These are phyloP conservation scores for Escovopsis sp. DNA, from an alignment of 2,329 filamentous ascomycete species.

Conservation along the genomic window DNA sequence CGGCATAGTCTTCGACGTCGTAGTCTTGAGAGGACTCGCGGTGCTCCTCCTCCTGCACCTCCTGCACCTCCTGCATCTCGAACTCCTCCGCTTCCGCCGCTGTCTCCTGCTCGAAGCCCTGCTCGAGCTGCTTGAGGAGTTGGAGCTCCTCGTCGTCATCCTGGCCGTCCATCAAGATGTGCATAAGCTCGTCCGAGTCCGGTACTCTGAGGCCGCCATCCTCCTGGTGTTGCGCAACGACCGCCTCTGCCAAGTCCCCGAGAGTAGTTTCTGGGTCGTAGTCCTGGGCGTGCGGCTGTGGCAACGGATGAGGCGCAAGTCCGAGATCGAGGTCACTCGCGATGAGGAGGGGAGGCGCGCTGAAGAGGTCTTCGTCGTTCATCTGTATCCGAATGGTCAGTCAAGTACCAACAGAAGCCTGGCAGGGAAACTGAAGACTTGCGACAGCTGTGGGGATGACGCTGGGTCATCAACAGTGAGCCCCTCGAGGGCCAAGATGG, in stretches of 20 bases:
- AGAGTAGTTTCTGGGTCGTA: too few species aligned
- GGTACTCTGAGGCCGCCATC: too few species aligned
- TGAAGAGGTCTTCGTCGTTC: conserved; percentile 6
- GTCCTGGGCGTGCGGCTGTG: too few species aligned
- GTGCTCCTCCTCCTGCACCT: not conserved
- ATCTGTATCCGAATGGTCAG: conserved; percentile 4
- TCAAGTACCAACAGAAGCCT: too few species aligned
- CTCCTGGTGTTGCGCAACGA: not conserved
- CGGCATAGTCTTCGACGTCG: not conserved
- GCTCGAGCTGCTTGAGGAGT: too few species aligned
- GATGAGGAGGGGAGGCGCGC: not conserved
- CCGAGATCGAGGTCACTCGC: not conserved
- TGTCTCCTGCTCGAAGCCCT: too few species aligned
- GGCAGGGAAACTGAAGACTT: not conserved
- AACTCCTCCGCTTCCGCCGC: not conserved
- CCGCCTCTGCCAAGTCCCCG: too few species aligned
- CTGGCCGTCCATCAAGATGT: not conserved
- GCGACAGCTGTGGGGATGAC: not conserved
- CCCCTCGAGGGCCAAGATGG: too few species aligned
- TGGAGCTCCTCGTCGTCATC: too few species aligned
- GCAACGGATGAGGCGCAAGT: not conserved
- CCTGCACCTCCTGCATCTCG: not conserved
- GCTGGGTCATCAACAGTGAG: too few species aligned
- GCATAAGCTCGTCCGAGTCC: not conserved
- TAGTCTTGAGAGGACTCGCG: too few species aligned